These are phyloP conservation scores for Leccinum pachyderme DNA, from an alignment of 1,284 basidiomycete genomes.

Conservation along the genomic window DNA sequence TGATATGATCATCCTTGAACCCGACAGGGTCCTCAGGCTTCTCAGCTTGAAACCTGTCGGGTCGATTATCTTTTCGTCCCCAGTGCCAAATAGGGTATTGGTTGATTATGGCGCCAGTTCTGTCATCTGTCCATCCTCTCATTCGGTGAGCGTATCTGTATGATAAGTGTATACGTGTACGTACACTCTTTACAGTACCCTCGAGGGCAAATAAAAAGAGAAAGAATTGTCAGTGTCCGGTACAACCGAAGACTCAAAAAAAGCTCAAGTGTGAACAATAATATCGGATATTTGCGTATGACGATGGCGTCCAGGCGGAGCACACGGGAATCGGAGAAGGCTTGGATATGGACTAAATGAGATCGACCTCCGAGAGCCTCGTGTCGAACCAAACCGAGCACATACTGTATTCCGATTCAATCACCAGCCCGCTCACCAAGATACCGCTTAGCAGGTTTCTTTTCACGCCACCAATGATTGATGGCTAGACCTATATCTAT, in stretches of 20 bases:
- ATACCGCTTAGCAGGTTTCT: not conserved
- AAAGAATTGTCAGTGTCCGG: not conserved
- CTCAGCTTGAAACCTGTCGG: not conserved
- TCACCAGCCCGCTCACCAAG: not conserved
- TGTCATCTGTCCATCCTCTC: not conserved
- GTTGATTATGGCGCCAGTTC: not conserved
- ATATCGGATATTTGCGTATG: not conserved
- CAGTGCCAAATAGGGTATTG: not conserved
- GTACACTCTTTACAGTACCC: not conserved
- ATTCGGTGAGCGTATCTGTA: not conserved
- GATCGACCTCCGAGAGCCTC: not conserved
- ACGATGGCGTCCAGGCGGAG: not conserved
- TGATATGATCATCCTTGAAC: not conserved
- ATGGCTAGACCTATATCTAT: not conserved
- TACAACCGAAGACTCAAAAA: not conserved
- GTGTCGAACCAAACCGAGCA: not conserved
- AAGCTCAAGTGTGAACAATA: not conserved
- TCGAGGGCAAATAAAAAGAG: not conserved
- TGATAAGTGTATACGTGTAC: not conserved
- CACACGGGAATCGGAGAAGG: not conserved
- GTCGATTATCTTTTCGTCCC: not conserved
- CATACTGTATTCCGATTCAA: not conserved
- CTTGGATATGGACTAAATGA: not conserved
- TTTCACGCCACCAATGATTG: not conserved
- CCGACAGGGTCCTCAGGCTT: not conserved